These are phyloP conservation scores for Solanum sparsipilum DNA, from an alignment of 257 asterid species.

Conservation along the genomic window DNA sequence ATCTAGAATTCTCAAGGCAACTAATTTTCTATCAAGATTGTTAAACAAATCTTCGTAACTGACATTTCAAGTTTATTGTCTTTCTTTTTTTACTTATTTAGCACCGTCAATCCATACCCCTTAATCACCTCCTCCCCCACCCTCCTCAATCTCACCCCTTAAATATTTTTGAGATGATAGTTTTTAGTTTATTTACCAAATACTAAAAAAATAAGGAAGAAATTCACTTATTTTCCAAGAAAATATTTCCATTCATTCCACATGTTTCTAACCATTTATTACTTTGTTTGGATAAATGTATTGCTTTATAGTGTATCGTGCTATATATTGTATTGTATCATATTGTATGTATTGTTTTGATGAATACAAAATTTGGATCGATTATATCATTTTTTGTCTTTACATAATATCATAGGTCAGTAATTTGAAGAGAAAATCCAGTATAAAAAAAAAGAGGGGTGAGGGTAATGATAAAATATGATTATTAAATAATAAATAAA, in stretches of 20 bases:
- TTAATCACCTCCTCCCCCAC: neutral
- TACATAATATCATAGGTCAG: neutral
- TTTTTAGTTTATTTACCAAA: neutral
- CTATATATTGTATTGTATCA: neutral
- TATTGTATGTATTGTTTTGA: fast-evolving
- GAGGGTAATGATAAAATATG: neutral
- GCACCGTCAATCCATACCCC: neutral
- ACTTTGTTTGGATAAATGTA: neutral
- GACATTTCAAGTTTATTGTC: neutral
- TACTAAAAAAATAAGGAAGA: neutral
- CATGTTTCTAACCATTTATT: neutral
- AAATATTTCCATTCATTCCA: neutral
- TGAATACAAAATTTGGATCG: neutral
- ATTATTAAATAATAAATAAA: neutral
- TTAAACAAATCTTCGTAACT: no score
- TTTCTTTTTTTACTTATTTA: no score
- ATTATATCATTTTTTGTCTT: neutral
- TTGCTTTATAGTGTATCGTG: neutral
- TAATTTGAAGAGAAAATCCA: no score
- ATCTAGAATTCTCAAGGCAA: neutral
- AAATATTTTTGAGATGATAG: neutral
- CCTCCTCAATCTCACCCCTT: neutral
- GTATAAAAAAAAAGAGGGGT: no score
- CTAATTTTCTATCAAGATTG: neutral
- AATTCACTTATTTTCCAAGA: neutral